Percentiles rank a stretch among this genome's conserved stretches.
Evolutionary conservation across 768 basidiomycete genomes (phyloP).

Genomic region (Mycena latifolia): DNA sequence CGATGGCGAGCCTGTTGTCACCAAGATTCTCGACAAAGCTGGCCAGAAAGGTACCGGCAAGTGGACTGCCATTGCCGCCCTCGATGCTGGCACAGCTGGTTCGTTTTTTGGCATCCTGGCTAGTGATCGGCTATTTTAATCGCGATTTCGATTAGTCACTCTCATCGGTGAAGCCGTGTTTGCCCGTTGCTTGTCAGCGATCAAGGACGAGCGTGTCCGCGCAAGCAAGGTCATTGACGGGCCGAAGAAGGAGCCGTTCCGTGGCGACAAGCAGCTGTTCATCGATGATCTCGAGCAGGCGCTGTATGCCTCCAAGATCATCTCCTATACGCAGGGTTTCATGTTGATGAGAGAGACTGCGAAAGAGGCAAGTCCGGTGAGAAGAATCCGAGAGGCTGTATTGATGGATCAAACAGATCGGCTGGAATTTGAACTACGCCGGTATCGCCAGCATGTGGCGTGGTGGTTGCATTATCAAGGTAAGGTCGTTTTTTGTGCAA

Average conservation of each 20-base stretch:
- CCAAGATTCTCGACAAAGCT: conserved; percentile 95
- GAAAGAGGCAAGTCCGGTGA: conserved; percentile 72
- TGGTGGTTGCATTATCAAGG: conserved; percentile 99
- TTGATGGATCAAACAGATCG: conserved; percentile 55
- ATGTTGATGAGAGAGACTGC: conserved; percentile 99
- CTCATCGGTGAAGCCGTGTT: conserved; percentile 99
- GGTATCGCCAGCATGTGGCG: conserved; percentile 99
- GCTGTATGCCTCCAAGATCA: conserved; percentile 99
- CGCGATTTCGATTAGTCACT: conserved; percentile 72
- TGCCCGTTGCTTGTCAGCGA: conserved; percentile 95
- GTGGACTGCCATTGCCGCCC: conserved; percentile 98
- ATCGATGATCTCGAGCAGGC: conserved; percentile 99
- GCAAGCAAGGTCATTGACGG: conserved; percentile 93
- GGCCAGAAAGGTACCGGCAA: conserved; percentile 99
- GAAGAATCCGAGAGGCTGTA: neutral
- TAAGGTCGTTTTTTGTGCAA: conserved; percentile 35
- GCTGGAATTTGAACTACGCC: conserved; percentile 96
- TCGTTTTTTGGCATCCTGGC: conserved; percentile 41
- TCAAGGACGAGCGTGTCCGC: conserved; percentile 95
- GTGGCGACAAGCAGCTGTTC: conserved; percentile 98
- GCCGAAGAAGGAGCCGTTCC: conserved; percentile 93
- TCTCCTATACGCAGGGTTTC: conserved; percentile 99
- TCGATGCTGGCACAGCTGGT: conserved; percentile 93
- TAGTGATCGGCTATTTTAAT: conserved; percentile 16
- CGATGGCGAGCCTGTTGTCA: conserved; percentile 91